Evolutionary conservation across 2,329 filamentous ascomycete genomes (phyloP).

Genomic region (Epichloe gansuensis): DNA sequence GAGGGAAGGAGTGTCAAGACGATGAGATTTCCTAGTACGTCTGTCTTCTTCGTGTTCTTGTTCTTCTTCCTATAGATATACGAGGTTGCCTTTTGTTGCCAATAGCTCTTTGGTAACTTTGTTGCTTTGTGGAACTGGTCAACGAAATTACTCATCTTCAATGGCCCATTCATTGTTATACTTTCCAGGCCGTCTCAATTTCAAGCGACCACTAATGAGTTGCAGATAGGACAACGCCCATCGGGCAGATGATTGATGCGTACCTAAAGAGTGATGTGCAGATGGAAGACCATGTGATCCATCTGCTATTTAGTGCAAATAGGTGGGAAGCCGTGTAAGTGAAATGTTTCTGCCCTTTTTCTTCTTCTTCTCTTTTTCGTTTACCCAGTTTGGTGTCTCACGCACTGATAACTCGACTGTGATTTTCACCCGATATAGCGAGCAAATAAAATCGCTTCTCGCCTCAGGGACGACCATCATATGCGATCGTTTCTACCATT

Average conservation of each 20-base stretch:
- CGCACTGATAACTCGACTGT: background rate
- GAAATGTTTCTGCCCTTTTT: background rate
- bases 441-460: slow-evolving; percentile 41
- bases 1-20: slow-evolving; percentile 36
- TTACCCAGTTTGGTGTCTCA: background rate
- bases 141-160: too few relatives aligned
- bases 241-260: slow-evolving; percentile 73
- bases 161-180: too few relatives aligned
- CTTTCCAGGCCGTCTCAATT: too few relatives aligned
- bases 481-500: slow-evolving; percentile 90
- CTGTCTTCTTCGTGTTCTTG: slow-evolving; percentile 12
- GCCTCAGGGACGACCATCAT: slow-evolving; percentile 60
- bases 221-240: slow-evolving; percentile 67
- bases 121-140: too few relatives aligned
- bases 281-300: slow-evolving; percentile 79
- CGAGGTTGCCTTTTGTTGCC: background rate
- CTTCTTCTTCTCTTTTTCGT: background rate
- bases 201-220: background rate
- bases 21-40: slow-evolving; percentile 45
- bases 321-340: slow-evolving; percentile 63
- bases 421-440: slow-evolving; percentile 20
- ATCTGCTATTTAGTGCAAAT: slow-evolving; percentile 82
- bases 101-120: too few relatives aligned
- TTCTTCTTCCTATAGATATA: background rate
- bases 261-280: slow-evolving; percentile 63